These are phyloP conservation scores for Psidium guajava DNA, from an alignment of 345 rosid species.

Conservation along the genomic window DNA sequence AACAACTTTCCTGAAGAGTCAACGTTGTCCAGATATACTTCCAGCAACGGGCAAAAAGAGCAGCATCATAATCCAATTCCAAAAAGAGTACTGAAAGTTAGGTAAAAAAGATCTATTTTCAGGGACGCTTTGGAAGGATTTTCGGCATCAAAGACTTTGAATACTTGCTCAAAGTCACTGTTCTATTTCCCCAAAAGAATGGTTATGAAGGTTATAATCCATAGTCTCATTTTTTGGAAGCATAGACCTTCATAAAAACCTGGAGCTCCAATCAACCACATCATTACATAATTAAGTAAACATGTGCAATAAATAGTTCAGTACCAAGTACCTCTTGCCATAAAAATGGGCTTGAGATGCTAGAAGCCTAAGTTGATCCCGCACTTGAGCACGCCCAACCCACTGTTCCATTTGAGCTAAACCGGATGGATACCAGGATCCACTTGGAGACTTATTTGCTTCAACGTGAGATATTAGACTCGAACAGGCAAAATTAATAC, in stretches of 20 bases:
- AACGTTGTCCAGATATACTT: neutral
- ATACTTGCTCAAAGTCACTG: neutral
- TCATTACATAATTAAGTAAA: neutral
- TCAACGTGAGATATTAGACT: conserved; percentile 9
- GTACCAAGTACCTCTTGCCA: conserved; percentile 25
- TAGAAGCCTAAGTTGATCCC: conserved; percentile 30
- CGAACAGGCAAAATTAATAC: conserved; percentile 41
- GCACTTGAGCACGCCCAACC: conserved; percentile 32
- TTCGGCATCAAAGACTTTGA: neutral
- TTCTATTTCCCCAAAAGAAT: neutral
- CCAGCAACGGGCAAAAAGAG: neutral
- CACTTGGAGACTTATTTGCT: conserved; percentile 5
- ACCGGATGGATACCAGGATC: conserved; percentile 53
- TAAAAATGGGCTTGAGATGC: conserved; percentile 25
- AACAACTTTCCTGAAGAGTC: neutral
- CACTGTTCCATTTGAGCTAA: conserved; percentile 68
- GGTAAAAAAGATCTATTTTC: neutral
- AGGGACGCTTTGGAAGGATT: neutral
- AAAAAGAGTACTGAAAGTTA: neutral
- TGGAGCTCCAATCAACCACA: neutral
- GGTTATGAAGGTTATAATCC: neutral
- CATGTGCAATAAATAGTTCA: neutral
- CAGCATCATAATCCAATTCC: neutral
- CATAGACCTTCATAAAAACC: neutral
- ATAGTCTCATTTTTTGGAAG: neutral